Evolutionary conservation across 164 flowering plant species (phyloP), one percentile per base, ranked within the genome.

Genomic region (Berberis thunbergii): DNA sequence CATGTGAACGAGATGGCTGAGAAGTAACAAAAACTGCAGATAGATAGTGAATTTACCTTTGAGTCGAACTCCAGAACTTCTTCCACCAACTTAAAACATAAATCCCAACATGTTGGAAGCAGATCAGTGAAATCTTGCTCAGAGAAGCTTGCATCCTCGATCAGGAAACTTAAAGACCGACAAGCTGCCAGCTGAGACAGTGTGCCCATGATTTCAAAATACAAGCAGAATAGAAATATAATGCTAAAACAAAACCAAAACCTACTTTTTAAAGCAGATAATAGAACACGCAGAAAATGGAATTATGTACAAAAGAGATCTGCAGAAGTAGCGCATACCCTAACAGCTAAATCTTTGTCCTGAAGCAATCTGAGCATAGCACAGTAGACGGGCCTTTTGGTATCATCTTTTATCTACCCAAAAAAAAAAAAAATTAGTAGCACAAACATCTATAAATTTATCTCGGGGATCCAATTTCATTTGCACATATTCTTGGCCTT

Each of bases 21-120:
- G 26, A 26, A 26, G 26, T 26, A 26, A 26, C 26, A 26, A 26
- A 26, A 26, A 26, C 26, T 26, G 26, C 26, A 26, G 26, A 26
- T 26, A 26, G 26, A 26, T 26, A 26, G 26, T 26, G n/a, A 61
- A 54, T 66, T 49, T 71, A 93, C 98, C 93, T 94, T 94, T 53
- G 99, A 94, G 70, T 91, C 99, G 75, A 94, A 91, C 77, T 91
- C 95, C 68, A 82, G 84, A 40, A 89, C 99, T 44, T 91, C 91
- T 72, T 88, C 91, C 54, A 87, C 75, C 81, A 94, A 80, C 65
- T 86, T 84, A 73, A 94, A 91, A 62, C 96, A 89, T 58, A 81
- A 77, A 62, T 79, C 86, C 87, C 87, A 94, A 67, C 99, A 91
- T 5, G 76, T 62, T 8, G 97, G 89, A 70, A 94, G 86, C 70